Evolutionary conservation across 345 rosid species (phyloP), one percentile per base, ranked within the genome.

Genomic region (Ailanthus altissimus): DNA sequence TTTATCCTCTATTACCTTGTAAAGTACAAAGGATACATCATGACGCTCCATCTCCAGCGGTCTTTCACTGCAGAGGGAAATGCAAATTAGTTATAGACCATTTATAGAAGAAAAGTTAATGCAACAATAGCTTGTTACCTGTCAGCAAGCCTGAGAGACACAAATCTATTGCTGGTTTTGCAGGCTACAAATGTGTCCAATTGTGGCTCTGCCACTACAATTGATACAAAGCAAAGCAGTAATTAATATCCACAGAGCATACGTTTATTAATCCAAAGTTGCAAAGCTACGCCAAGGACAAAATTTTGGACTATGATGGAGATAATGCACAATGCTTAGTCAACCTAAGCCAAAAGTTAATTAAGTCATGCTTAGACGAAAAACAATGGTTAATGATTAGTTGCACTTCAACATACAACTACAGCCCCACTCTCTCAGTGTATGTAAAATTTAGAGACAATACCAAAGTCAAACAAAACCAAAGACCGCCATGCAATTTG

Each of bases 181-280:
- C 95, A 91, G 74, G 89, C 89, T 23, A 92, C 91, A 74, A 93
- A 93, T 1, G 93, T 82, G 73, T 87, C 95, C 66, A 88, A 77
- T 65, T 81, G 89, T 28, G 92, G 97, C 73, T n/a, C n/a, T n/a
- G n/a, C n/a, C n/a, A n/a, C n/a, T 90, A 82, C 9, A 71, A 75
- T 68, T 40, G 74, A 18, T 40, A 15, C 42, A 18, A 70, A 20
- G 14, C 16, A 23, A 18, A 45, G 16, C 15, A 36, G 2, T 10
- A 72, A 42, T 60, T 45, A 62, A 16, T 42, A 64, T 73, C 40
- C 46, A 25, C 2, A 20, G n/a, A 28, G 5, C 1, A 32, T 32
- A 32, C 3, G 3, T 32, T 32, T 1, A 32, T 32, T 32, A 32
- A 3, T 50, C 16, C 2, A 8, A 21, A 3, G 16, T 23, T 9